Evolutionary conservation across 139 green algal species (phyloP).

Genomic region (Chlorella sp.): DNA sequence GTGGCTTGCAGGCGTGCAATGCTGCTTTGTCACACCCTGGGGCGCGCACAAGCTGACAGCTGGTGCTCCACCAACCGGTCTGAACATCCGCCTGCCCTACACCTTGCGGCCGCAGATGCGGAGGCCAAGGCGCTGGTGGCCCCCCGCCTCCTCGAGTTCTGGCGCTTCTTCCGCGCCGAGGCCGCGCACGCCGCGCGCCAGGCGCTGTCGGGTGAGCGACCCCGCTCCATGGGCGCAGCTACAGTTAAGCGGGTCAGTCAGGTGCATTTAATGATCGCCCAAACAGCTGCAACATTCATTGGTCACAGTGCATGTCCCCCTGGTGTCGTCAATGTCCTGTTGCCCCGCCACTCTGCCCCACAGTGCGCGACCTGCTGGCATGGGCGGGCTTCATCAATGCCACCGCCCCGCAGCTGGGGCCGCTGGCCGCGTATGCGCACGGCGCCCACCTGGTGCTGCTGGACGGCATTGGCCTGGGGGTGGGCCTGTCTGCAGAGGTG

Average conservation of each 20-base stretch:
- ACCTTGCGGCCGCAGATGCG: neutral
- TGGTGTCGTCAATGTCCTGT: neutral
- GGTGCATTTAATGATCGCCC: neutral
- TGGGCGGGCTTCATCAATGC: conserved; percentile 89
- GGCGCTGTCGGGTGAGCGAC: conserved; percentile 58
- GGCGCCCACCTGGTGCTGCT: conserved; percentile 92
- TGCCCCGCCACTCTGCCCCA: neutral
- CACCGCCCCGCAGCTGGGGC: conserved; percentile 55
- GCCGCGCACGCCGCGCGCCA: conserved; percentile 53
- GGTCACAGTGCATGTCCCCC: neutral
- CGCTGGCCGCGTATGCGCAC: conserved; percentile 81
- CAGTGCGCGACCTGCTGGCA: conserved; percentile 91
- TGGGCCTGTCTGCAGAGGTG: conserved; percentile 64
- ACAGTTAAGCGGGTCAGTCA: neutral
- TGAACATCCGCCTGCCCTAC: no score
- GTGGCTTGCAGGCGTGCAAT: neutral
- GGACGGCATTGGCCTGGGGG: conserved; percentile 91
- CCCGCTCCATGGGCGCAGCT: neutral
- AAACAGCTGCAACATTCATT: neutral
- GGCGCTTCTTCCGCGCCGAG: conserved; percentile 68
- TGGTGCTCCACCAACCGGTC: neutral
- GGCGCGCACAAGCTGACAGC: no score
- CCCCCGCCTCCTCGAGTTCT: conserved; percentile 81
- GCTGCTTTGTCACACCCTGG: neutral
- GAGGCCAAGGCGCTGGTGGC: conserved; percentile 33